Evolutionary conservation across 176 grass and related monocot genomes (phyloP).

Genomic region (Musa beccarii): DNA sequence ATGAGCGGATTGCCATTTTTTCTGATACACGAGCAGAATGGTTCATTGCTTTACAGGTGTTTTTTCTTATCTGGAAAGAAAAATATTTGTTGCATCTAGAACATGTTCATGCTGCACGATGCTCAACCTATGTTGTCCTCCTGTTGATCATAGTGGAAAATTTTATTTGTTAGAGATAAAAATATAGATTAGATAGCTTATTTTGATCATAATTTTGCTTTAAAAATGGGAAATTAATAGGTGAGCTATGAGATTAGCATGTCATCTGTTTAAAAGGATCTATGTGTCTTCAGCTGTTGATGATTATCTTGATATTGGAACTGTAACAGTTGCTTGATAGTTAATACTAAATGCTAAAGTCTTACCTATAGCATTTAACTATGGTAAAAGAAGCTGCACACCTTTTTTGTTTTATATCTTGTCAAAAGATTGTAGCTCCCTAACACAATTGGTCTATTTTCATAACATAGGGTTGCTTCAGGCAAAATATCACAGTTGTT

Average conservation of each 20-base stretch:
- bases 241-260: no score
- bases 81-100: not conserved
- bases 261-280: no score
- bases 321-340: no score
- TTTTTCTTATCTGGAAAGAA: conserved; percentile 5
- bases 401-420: not conserved
- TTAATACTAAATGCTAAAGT: conserved; percentile 7
- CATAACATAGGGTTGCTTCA: conserved; percentile 53
- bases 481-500: conserved; percentile 70
- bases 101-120: no score
- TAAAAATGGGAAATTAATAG: no score
- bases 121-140: no score
- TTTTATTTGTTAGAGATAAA: no score
- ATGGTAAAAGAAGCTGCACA: not conserved
- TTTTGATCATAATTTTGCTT: no score
- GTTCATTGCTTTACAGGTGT: conserved; percentile 72
- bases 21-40: conserved; percentile 88
- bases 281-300: no score
- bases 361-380: not conserved
- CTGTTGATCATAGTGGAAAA: no score
- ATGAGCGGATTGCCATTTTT: conserved; percentile 65
- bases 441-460: not conserved
- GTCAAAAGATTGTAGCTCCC: not conserved
- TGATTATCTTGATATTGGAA: no score
- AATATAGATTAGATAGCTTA: no score